These are phyloP conservation scores for Candida khao-thaluensis DNA, from an alignment of 805 yeast genomes.

Conservation along the genomic window DNA sequence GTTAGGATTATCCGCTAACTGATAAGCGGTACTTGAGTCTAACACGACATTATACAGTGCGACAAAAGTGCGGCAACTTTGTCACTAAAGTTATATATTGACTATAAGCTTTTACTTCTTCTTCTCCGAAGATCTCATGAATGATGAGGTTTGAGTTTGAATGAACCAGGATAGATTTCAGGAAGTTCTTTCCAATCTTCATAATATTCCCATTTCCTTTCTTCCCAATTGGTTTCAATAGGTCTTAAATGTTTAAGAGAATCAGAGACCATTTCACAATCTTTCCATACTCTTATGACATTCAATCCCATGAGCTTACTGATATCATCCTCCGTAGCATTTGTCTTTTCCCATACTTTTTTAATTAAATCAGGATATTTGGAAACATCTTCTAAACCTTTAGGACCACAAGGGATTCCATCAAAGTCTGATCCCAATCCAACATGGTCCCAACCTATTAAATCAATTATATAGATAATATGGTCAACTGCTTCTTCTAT, in stretches of 20 bases:
- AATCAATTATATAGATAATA: conserved; percentile 39
- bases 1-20: too few species aligned
- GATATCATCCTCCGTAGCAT: conserved; percentile 47
- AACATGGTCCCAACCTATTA: conserved; percentile 52
- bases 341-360: conserved; percentile 24
- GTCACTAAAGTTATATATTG: too few species aligned
- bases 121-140: too few species aligned
- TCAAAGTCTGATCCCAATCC: conserved; percentile 55
- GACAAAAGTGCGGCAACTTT: too few species aligned
- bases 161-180: conserved; percentile 29
- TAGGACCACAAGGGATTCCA: conserved; percentile 49
- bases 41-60: too few species aligned
- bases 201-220: conserved; percentile 42
- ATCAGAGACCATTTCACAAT: conserved; percentile 26
- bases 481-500: conserved; percentile 50
- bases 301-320: conserved; percentile 46
- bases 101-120: too few species aligned
- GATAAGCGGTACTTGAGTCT: too few species aligned
- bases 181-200: conserved; percentile 35
- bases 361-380: conserved; percentile 50
- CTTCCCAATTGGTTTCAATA: conserved; percentile 42
- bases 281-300: conserved; percentile 48
- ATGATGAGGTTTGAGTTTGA: conserved; percentile 30
- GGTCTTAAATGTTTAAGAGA: conserved; percentile 24
- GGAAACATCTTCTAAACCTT: conserved; percentile 54